Percentiles rank a stretch among this genome's conserved stretches.
phyloP scores from a whole-genome alignment of 768 basidiomycete species.

The Panaeolus cyanescens region DNA sequence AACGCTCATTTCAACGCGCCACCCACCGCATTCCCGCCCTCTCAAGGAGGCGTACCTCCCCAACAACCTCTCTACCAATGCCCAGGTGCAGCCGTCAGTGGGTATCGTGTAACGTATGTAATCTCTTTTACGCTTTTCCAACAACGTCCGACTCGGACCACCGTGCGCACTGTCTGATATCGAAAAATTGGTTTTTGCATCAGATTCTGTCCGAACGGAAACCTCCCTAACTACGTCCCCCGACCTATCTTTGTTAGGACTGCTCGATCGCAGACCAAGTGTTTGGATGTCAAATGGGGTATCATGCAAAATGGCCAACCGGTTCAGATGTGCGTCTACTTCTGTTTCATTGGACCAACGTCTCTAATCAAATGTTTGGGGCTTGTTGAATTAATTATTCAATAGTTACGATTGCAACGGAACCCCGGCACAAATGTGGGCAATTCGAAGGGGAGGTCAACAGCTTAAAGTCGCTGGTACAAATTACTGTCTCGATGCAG shows the following conservation, averaged over 20 bases:
- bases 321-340: slow-evolving; percentile 27
- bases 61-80: slow-evolving; percentile 23
- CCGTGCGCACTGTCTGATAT: neutral
- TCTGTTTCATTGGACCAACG: too few species aligned
- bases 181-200: too few species aligned
- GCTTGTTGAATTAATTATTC: neutral
- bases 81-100: slow-evolving; percentile 15
- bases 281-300: slow-evolving; percentile 30
- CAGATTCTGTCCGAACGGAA: slow-evolving; percentile 29
- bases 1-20: slow-evolving; percentile 19
- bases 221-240: slow-evolving; percentile 16
- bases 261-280: slow-evolving; percentile 18
- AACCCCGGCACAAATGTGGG: slow-evolving; percentile 16
- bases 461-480: slow-evolving; percentile 16
- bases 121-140: neutral
- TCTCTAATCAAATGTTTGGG: neutral
- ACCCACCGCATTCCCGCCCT: slow-evolving; percentile 23
- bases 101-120: slow-evolving; percentile 27
- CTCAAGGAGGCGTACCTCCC: slow-evolving; percentile 16
- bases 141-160: too few species aligned
- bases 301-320: slow-evolving; percentile 26
- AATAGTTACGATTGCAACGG: slow-evolving; percentile 20
- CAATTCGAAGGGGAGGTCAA: slow-evolving; percentile 14
- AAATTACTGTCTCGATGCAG: slow-evolving; percentile 18
- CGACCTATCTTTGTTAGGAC: slow-evolving; percentile 20